phyloP scores from a whole-genome alignment of 345 rosid species.

The Hevea brasiliensis region DNA sequence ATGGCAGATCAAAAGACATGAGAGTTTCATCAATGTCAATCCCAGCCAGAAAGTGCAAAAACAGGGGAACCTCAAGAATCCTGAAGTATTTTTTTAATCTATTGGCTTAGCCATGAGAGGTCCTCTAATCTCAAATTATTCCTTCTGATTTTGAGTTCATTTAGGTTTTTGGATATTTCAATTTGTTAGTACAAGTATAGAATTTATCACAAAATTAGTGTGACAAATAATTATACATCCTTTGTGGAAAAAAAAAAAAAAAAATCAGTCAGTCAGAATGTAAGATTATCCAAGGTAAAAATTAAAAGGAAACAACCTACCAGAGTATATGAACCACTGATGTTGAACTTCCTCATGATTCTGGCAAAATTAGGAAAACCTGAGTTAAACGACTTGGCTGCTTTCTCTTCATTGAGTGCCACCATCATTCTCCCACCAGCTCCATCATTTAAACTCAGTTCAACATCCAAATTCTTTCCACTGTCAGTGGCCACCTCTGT shows the following conservation, averaged over 20 bases:
- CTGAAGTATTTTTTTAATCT: too few relatives aligned
- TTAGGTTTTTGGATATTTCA: neutral
- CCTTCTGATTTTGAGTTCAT: neutral
- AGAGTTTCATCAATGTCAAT: neutral
- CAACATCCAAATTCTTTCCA: constrained; percentile 18
- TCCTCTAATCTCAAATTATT: neutral
- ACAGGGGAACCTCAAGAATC: neutral
- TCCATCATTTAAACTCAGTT: constrained; percentile 12
- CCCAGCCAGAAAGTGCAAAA: neutral
- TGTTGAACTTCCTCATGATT: constrained; percentile 60
- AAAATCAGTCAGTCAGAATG: neutral
- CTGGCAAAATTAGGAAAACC: constrained; percentile 54
- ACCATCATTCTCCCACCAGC: constrained; percentile 41
- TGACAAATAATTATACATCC: neutral
- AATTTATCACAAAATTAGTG: neutral
- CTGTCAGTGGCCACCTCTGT: constrained; percentile 18
- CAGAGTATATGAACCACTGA: constrained; percentile 64
- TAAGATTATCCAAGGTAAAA: neutral
- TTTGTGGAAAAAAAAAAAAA: too few relatives aligned
- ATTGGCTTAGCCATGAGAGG: neutral
- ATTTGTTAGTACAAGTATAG: neutral
- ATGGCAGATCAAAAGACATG: neutral
- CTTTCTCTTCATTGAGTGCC: constrained; percentile 49
- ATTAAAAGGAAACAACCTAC: constrained; percentile 30
- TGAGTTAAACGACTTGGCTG: constrained; percentile 50